Percentiles rank a stretch among this genome's conserved stretches.
Conservation (phyloP, 2,329 filamentous ascomycete species). For the Malbranchea cinnamomea region DNA sequence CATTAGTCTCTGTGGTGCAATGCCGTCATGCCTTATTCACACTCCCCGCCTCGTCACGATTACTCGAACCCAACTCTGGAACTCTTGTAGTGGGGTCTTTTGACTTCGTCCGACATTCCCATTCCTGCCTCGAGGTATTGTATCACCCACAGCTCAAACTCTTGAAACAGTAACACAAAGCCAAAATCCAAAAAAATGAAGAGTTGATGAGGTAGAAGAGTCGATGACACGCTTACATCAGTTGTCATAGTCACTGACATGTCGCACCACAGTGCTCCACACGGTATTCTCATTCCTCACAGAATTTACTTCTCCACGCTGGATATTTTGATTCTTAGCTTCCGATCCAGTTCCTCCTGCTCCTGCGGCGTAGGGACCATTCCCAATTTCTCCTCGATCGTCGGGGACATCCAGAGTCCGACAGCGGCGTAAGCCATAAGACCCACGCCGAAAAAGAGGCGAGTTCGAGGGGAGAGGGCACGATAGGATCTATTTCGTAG, state of each 20-base stretch:
- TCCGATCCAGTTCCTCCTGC: conserved; percentile 45
- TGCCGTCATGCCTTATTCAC: too few relatives aligned
- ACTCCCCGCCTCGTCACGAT: too few relatives aligned
- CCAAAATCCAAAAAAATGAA: too few relatives aligned
- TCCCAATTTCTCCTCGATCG: conserved; percentile 57
- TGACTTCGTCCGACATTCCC: too few relatives aligned
- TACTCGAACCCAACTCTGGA: too few relatives aligned
- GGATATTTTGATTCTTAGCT: conserved; percentile 17
- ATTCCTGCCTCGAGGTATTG: too few relatives aligned
- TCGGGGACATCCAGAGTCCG: conserved; percentile 60
- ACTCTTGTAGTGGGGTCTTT: too few relatives aligned
- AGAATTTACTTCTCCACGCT: conserved; percentile 11
- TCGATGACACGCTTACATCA: not conserved
- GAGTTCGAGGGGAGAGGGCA: conserved; percentile 54
- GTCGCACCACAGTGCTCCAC: conserved; percentile 3
- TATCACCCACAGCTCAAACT: too few relatives aligned
- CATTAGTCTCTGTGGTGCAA: too few relatives aligned
- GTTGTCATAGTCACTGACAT: conserved; percentile 4
- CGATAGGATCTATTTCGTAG: conserved; percentile 48
- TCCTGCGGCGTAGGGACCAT: conserved; percentile 60
- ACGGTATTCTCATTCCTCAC: conserved; percentile 3
- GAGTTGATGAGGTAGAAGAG: too few relatives aligned
- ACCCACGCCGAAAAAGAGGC: conserved; percentile 55
- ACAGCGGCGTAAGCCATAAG: conserved; percentile 61
- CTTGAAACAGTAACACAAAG: too few relatives aligned